Conservation (phyloP, 2,329 filamentous ascomycete genomes). For the Ophiocordyceps sinensis region DNA sequence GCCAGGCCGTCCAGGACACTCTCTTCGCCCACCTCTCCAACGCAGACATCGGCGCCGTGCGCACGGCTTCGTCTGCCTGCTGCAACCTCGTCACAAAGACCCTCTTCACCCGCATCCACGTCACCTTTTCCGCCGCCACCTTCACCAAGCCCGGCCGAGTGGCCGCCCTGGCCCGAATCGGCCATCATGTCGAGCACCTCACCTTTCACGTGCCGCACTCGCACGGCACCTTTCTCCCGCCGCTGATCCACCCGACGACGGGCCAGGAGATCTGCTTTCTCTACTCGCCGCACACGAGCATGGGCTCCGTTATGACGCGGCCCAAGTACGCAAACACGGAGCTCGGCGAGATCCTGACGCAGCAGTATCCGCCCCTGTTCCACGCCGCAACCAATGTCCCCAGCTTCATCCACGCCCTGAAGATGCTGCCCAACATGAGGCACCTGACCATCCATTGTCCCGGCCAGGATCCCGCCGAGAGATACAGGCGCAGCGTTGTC, state of each 20-base stretch:
- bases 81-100: slow-evolving; percentile 54
- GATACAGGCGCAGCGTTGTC: slow-evolving; percentile 63
- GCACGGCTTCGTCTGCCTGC: slow-evolving; percentile 55
- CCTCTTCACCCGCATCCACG: slow-evolving; percentile 53
- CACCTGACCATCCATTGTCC: slow-evolving; percentile 68
- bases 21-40: slow-evolving; percentile 35
- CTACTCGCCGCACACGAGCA: slow-evolving; percentile 63
- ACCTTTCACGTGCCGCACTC: slow-evolving; percentile 67
- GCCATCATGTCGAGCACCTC: slow-evolving; percentile 63
- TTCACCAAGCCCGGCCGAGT: slow-evolving; percentile 63
- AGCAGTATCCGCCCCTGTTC: slow-evolving; percentile 80
- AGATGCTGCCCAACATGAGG: slow-evolving; percentile 51
- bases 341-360: slow-evolving; percentile 66
- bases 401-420: slow-evolving; percentile 65
- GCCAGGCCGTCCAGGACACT: slow-evolving; percentile 31
- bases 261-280: slow-evolving; percentile 69
- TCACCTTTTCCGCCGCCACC: slow-evolving; percentile 59
- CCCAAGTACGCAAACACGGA: slow-evolving; percentile 71
- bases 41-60: slow-evolving; percentile 41
- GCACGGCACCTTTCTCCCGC: slow-evolving; percentile 66
- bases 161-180: slow-evolving; percentile 62
- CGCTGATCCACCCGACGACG: slow-evolving; percentile 64
- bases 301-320: slow-evolving; percentile 43
- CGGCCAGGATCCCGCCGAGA: slow-evolving; percentile 51
- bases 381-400: slow-evolving; percentile 80